These are phyloP conservation scores for Phytophthora pseudosyringae DNA, from an alignment of 352 stramenopile species.

Conservation along the genomic window DNA sequence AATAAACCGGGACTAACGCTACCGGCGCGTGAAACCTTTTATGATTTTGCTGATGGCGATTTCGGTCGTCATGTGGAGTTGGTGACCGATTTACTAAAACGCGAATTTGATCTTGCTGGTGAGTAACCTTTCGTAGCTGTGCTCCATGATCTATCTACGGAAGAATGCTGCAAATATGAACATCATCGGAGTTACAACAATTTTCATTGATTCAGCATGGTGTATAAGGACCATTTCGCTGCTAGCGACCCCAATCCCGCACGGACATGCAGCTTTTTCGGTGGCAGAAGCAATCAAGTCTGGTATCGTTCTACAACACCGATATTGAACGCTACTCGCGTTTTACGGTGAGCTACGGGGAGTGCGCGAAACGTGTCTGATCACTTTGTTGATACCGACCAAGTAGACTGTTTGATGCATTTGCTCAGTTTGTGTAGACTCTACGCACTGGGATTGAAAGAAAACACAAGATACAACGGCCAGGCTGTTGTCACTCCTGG, in stretches of 20 bases:
- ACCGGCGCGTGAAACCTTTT: not conserved
- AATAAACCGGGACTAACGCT: not conserved
- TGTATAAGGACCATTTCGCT: not conserved
- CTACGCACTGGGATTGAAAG: conserved; percentile 9
- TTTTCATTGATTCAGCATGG: conserved; percentile 16
- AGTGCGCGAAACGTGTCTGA: conserved; percentile 8
- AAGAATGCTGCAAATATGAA: conserved; percentile 13
- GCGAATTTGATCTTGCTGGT: not conserved
- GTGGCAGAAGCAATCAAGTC: not conserved
- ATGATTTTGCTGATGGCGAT: not conserved
- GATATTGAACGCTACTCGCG: conserved; percentile 4
- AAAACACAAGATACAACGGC: not conserved
- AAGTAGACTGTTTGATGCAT: conserved; percentile 18
- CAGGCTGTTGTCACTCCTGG: conserved; percentile 6
- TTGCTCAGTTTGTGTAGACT: conserved; percentile 8
- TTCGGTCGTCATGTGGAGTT: not conserved
- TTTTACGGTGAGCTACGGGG: conserved; percentile 6
- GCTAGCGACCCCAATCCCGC: conserved; percentile 1
- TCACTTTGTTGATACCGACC: conserved; percentile 2
- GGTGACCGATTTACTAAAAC: not conserved
- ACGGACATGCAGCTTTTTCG: not conserved
- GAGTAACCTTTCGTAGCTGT: conserved; percentile 2
- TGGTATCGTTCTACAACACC: not conserved
- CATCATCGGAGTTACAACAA: conserved; percentile 1
- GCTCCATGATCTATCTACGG: conserved; percentile 12